Evolutionary conservation across 1,139 yeast genomes (phyloP).

Genomic region (Candida dubliniensis): DNA sequence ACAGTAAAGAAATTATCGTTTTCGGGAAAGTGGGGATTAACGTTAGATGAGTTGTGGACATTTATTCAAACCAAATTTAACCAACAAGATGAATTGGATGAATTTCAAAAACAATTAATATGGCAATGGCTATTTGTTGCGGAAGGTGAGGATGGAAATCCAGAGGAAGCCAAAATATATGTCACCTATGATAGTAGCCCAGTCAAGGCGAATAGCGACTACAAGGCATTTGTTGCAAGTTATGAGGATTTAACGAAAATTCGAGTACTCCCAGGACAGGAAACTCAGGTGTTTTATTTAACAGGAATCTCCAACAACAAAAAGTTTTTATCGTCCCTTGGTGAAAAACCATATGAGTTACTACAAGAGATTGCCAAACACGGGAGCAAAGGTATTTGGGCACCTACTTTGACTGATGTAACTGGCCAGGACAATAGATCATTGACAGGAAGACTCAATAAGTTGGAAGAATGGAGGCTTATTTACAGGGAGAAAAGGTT

Average conservation of each 20-base stretch:
- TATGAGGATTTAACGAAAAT: constrained; percentile 16
- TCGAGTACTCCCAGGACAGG: constrained; percentile 35
- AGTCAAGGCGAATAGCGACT: constrained; percentile 21
- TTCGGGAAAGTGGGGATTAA: constrained; percentile 36
- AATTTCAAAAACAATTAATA: constrained; percentile 36
- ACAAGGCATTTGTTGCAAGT: constrained; percentile 20
- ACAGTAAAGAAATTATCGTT: constrained; percentile 34
- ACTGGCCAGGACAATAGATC: constrained; percentile 76
- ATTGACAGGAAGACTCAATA: constrained; percentile 59
- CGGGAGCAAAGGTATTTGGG: constrained; percentile 55
- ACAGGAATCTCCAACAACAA: constrained; percentile 40
- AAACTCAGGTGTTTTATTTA: constrained; percentile 43
- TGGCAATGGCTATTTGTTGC: constrained; percentile 44
- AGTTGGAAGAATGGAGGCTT: constrained; percentile 49
- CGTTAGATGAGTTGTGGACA: constrained; percentile 34
- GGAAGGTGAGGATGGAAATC: constrained; percentile 16
- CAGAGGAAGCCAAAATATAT: constrained; percentile 18
- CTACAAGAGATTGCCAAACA: constrained; percentile 53
- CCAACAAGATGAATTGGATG: constrained; percentile 23
- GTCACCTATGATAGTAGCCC: constrained; percentile 18
- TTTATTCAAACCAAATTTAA: constrained; percentile 21
- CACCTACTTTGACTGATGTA: constrained; percentile 53
- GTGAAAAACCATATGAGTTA: constrained; percentile 44
- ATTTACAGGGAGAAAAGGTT: constrained; percentile 44
- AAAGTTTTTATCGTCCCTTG: constrained; percentile 32